phyloP scores from a whole-genome alignment of 2,329 filamentous ascomycete genomes.

The Calonectria fujianensis region DNA sequence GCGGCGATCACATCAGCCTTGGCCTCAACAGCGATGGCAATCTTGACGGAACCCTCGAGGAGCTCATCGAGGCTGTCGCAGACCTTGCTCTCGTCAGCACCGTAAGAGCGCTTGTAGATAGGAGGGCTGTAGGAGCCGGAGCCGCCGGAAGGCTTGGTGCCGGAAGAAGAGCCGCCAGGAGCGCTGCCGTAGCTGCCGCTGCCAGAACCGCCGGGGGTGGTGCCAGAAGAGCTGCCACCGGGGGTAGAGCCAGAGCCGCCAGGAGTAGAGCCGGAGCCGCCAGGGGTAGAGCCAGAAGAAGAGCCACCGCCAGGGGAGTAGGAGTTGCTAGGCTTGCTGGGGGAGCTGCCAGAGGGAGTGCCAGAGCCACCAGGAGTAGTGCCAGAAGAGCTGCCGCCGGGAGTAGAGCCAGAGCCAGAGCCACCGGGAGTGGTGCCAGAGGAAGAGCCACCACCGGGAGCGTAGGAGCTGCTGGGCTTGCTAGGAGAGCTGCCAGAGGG shows the following conservation, averaged over 20 bases:
- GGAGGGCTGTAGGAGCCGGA: constrained; percentile 16
- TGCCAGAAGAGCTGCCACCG: not conserved
- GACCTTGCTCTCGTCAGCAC: not conserved
- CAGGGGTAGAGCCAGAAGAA: no score
- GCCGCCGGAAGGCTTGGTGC: not conserved
- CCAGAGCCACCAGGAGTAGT: not conserved
- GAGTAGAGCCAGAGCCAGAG: not conserved
- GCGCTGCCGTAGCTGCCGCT: no score
- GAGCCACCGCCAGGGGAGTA: no score
- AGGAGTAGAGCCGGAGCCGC: no score
- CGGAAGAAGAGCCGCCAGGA: not conserved
- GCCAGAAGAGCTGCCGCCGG: not conserved
- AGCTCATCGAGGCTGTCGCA: not conserved
- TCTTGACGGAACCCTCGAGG: not conserved
- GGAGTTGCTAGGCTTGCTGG: constrained; percentile 4
- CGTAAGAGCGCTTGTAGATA: constrained; percentile 14
- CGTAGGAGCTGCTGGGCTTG: not conserved
- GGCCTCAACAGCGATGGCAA: constrained; percentile 17
- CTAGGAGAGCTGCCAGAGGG: not conserved
- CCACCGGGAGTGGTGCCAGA: not conserved
- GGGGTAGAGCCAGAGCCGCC: not conserved
- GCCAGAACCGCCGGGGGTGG: not conserved
- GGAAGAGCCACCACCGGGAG: constrained; percentile 4
- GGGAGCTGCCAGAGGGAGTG: not conserved
- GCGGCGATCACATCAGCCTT: not conserved